A percentile compares a stretch with the other conserved stretches of the same genome.
Conservation (phyloP, 345 rosid species). For the Arabidopsis suecica region DNA sequence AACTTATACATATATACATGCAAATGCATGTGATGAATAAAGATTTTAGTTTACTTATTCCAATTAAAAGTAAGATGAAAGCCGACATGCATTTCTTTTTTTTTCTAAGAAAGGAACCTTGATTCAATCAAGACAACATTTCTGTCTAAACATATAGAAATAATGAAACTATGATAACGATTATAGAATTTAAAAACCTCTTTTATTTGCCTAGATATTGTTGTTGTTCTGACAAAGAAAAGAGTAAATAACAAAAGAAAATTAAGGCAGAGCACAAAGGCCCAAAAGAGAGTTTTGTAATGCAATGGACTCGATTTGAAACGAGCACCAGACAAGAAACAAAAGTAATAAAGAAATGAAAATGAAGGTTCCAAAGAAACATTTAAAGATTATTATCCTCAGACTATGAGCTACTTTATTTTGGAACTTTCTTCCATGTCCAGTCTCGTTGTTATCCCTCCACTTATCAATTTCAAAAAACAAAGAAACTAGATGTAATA, state of each 20-base stretch:
- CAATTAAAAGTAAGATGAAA: slow-evolving; percentile 8
- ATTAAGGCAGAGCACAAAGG: slow-evolving; percentile 25
- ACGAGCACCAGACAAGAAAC: slow-evolving; percentile 16
- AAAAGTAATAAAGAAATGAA: slow-evolving; percentile 32
- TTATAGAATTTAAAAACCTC: background rate
- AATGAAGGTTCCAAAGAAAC: slow-evolving; percentile 44
- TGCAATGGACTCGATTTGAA: slow-evolving; percentile 39
- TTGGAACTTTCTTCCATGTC: slow-evolving; percentile 36
- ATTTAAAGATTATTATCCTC: slow-evolving; percentile 29
- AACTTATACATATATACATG: slow-evolving; percentile 4
- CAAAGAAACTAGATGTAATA: background rate
- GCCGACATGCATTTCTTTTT: background rate
- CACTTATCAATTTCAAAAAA: background rate
- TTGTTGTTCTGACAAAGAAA: slow-evolving; percentile 28
- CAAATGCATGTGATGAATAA: slow-evolving; percentile 2
- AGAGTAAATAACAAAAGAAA: slow-evolving; percentile 5
- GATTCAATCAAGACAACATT: slow-evolving; percentile 14
- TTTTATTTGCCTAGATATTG: slow-evolving; percentile 24
- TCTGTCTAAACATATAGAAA: slow-evolving; percentile 16
- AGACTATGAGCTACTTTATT: slow-evolving; percentile 33
- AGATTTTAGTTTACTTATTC: slow-evolving; percentile 11
- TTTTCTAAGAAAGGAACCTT: slow-evolving; percentile 9
- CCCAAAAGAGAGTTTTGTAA: slow-evolving; percentile 38
- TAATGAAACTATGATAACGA: background rate
- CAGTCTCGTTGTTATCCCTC: slow-evolving; percentile 22